Percentiles rank a stretch among this genome's conserved stretches.
Conservation (phyloP, 495 filamentous ascomycete species). For the Aspergillus mulundensis region DNA sequence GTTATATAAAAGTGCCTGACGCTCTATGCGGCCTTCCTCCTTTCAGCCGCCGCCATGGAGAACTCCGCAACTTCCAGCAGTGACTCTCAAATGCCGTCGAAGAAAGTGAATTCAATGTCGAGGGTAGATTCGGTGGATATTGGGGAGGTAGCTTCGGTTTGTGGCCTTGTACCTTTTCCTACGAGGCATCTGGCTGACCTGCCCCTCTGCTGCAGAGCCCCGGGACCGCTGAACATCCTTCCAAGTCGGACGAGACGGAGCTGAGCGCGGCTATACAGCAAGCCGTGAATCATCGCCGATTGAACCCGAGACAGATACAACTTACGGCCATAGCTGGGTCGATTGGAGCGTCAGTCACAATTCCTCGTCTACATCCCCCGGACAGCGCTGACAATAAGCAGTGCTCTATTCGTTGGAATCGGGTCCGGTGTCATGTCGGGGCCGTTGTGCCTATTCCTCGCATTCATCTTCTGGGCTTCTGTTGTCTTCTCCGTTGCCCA, state of each 20-base stretch:
- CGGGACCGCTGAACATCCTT: background rate
- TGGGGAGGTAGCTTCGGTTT: background rate
- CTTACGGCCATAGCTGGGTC: constrained; percentile 1
- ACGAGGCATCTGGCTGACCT: background rate
- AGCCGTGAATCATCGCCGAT: background rate
- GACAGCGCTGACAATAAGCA: background rate
- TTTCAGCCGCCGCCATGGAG: background rate
- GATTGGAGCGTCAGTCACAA: constrained; percentile 3
- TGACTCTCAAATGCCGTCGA: background rate
- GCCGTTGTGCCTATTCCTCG: background rate
- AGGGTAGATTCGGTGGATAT: background rate
- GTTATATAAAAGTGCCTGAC: background rate
- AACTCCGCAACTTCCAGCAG: background rate
- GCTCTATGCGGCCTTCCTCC: background rate
- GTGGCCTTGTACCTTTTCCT: background rate
- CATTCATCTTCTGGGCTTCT: background rate
- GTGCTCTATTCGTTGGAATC: constrained; percentile 1
- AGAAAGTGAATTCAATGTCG: background rate
- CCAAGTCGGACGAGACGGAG: background rate
- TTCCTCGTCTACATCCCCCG: background rate
- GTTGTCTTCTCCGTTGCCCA: constrained; percentile 1
- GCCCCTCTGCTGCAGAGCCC: background rate
- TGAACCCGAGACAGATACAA: constrained; percentile 1
- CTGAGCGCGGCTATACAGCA: background rate
- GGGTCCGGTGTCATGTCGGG: constrained; percentile 1